phyloP scores from a whole-genome alignment of 495 filamentous ascomycete genomes.

The Penicillium mononematosum region DNA sequence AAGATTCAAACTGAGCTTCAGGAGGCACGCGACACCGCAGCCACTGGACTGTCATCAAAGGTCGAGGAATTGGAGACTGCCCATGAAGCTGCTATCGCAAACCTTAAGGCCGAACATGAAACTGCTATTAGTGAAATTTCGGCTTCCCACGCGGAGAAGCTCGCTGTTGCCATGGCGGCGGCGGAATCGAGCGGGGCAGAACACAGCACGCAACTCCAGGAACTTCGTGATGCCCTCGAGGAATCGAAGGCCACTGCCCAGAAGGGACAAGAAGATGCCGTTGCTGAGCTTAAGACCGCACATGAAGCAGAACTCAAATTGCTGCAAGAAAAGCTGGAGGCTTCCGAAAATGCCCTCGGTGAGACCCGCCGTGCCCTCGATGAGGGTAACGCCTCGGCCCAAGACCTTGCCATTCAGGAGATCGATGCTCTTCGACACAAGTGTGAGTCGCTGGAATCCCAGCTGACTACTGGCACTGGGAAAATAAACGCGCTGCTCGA shows the following conservation, averaged over 20 bases:
- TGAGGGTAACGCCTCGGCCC: slow-evolving; percentile 36
- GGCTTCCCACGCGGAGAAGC: slow-evolving; percentile 37
- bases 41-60: slow-evolving; percentile 34
- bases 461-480: slow-evolving; percentile 35
- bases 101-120: slow-evolving; percentile 40
- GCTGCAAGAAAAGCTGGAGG: slow-evolving; percentile 36
- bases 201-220: slow-evolving; percentile 40
- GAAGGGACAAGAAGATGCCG: slow-evolving; percentile 33
- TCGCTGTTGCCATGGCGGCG: slow-evolving; percentile 35
- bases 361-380: slow-evolving; percentile 39
- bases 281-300: slow-evolving; percentile 37
- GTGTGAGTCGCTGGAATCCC: slow-evolving; percentile 40
- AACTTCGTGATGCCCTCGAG: slow-evolving; percentile 43
- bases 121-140: slow-evolving; percentile 32
- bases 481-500: slow-evolving; percentile 45
- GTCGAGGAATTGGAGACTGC: slow-evolving; percentile 41
- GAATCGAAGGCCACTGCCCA: slow-evolving; percentile 34
- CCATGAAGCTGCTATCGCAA: slow-evolving; percentile 38
- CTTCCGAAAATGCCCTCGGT: slow-evolving; percentile 34
- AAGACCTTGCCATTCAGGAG: slow-evolving; percentile 40
- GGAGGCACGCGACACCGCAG: slow-evolving; percentile 31
- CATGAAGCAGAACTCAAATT: slow-evolving; percentile 38
- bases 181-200: slow-evolving; percentile 34
- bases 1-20: slow-evolving; percentile 39
- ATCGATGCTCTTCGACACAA: slow-evolving; percentile 45